Base-by-base conservation (phyloP, 805 yeast genomes). In the Hanseniaspora guilliermondii region DNA sequence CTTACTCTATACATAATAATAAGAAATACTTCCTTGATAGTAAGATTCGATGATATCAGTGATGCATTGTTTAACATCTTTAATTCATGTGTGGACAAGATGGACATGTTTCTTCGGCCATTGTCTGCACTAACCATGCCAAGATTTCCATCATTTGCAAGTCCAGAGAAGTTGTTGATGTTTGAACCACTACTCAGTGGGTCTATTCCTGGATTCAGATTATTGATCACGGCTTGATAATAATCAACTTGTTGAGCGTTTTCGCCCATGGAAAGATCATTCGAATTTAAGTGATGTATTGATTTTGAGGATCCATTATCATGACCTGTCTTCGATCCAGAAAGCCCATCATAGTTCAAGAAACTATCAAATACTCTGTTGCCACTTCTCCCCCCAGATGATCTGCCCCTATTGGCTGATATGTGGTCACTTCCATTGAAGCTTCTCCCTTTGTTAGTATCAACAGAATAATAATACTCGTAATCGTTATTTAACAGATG, bases 1-100 rank as follows among this genome's bases (percentile, higher is more conserved):
- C 57, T 56, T 32, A 56, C 55, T 45, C 58, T 37, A 17, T 49
- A 55, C 42, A 59, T 41, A 12, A 59, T 33, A 30, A 47, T 22
- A 21, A 55, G 42, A 25, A 49, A 24, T 2, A 36, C 37, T 21
- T 52, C 55, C 30, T 52, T 52, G 2, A 44, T 1, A 1, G 55
- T 36, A 19, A 52, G 19, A 16, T 52, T 52, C 17, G 55, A 52
- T 8, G 44, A 17, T 0, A 52, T 27, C 21, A 52, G 11, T 5
- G 55, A 44, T 3, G 42, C 45, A 3, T 44, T 44, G 32, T 37
- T 40, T 14, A 52, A 19, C 40, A 52, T 12, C 17, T 24, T 42
- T 11, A 52, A 7, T 19, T 52, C 49, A 37, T 52, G 42, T 14
- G 55, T 24, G 9, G 55, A 52, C 25, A 52, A 22, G 19, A 52